A percentile compares a stretch with the other conserved stretches of the same genome.
Conservation (phyloP, 805 yeast species). For the Saccharomyces eubayanus region DNA sequence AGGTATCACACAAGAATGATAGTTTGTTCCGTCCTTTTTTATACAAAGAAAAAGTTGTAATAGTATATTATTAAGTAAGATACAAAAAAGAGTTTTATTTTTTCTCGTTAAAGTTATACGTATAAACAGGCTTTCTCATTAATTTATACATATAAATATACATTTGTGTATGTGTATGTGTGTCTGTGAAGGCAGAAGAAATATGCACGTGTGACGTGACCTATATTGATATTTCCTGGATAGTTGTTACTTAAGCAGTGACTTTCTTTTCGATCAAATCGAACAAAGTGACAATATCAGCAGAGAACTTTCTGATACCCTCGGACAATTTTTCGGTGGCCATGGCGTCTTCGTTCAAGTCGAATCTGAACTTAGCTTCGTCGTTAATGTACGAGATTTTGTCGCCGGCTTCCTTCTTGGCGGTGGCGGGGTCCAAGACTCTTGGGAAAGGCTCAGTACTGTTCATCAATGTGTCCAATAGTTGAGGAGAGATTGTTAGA, state of each 20-base stretch:
- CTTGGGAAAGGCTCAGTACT: constrained; percentile 71
- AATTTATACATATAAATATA: constrained; percentile 1
- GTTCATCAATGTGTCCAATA: constrained; percentile 77
- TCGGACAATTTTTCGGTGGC: constrained; percentile 94
- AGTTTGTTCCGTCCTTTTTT: neutral
- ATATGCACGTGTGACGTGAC: neutral
- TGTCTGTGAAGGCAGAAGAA: neutral
- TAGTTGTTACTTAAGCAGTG: constrained; percentile 27
- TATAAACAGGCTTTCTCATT: neutral
- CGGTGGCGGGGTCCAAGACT: constrained; percentile 60
- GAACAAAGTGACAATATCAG: constrained; percentile 78
- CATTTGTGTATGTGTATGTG: neutral
- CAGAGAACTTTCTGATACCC: constrained; percentile 95
- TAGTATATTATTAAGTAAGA: neutral
- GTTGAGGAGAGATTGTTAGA: constrained; percentile 86
- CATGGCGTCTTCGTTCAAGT: constrained; percentile 92
- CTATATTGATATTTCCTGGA: neutral
- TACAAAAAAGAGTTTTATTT: neutral
- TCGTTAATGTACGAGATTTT: constrained; percentile 76
- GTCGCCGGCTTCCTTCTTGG: constrained; percentile 40
- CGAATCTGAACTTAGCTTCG: constrained; percentile 84
- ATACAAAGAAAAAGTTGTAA: neutral
- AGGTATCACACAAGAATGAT: constrained; percentile 24
- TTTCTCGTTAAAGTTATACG: neutral
- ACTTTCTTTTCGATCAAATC: constrained; percentile 54